Evolutionary conservation across 768 basidiomycete genomes (phyloP).

Genomic region (Tulasnella sp.): DNA sequence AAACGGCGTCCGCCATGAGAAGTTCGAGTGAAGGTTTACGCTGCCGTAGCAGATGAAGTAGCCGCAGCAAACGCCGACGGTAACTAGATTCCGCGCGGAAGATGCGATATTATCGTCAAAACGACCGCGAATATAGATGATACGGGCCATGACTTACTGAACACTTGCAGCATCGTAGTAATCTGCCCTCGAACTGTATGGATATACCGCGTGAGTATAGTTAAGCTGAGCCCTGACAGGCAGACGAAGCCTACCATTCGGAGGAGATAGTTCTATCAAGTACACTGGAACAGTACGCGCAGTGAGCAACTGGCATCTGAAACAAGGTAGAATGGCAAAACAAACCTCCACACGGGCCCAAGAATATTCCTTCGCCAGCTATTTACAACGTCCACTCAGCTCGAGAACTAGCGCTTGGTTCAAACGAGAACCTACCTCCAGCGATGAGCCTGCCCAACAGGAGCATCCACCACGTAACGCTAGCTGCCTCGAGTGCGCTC

Average conservation of each 20-base stretch:
- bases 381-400: background rate
- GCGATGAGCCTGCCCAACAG: slow-evolving; percentile 38
- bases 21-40: slow-evolving; percentile 25
- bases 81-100: no score
- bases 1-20: slow-evolving; percentile 35
- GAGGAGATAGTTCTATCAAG: slow-evolving; percentile 20
- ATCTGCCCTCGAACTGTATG: slow-evolving; percentile 31
- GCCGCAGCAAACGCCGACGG: slow-evolving; percentile 34
- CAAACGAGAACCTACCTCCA: slow-evolving; percentile 23
- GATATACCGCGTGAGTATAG: background rate
- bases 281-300: slow-evolving; percentile 13
- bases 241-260: slow-evolving; percentile 10
- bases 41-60: slow-evolving; percentile 35
- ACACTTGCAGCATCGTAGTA: slow-evolving; percentile 34
- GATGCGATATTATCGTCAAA: no score
- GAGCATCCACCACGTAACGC: slow-evolving; percentile 29
- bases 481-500: slow-evolving; percentile 31
- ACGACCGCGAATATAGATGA: no score
- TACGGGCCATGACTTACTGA: slow-evolving; percentile 25
- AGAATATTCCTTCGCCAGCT: slow-evolving; percentile 38
- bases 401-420: background rate
- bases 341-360: slow-evolving; percentile 26
- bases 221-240: no score
- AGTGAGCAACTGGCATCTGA: slow-evolving; percentile 26
- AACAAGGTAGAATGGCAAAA: background rate